These are phyloP conservation scores for Otatea glauca DNA, from an alignment of 176 grass and related monocot species.

Conservation along the genomic window DNA sequence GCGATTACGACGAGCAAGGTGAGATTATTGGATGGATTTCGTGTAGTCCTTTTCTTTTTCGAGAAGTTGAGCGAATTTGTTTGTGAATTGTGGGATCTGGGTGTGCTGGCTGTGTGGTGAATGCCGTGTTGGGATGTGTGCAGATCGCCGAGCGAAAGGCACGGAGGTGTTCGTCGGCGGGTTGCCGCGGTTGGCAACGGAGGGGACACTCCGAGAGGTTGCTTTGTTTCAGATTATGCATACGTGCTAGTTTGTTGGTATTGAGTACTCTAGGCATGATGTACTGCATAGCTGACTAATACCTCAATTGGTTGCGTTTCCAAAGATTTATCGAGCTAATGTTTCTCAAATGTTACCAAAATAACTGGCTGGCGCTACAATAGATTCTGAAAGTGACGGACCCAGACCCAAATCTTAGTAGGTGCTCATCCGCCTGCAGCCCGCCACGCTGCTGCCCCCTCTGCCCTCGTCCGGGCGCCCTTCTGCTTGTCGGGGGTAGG, in stretches of 20 bases:
- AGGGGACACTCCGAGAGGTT: conserved; percentile 66
- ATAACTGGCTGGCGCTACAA: too few species aligned
- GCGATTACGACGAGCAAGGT: conserved; percentile 49
- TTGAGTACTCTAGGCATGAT: not conserved
- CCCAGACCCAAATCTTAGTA: too few species aligned
- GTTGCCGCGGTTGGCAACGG: conserved; percentile 63
- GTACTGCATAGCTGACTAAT: not conserved
- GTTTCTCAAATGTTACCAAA: not conserved
- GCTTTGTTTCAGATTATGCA: conserved; percentile 15
- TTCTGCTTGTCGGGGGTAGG: too few species aligned
- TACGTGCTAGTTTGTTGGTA: not conserved
- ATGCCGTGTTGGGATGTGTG: conserved; percentile 14
- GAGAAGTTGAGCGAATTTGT: not conserved
- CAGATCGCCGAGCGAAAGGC: conserved; percentile 59
- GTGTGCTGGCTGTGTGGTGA: conserved; percentile 2
- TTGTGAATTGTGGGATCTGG: conserved; percentile 16
- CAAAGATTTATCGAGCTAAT: not conserved
- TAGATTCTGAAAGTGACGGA: too few species aligned
- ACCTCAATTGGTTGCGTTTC: not conserved
- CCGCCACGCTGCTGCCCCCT: too few species aligned
- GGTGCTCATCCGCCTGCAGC: too few species aligned
- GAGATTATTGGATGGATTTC: not conserved
- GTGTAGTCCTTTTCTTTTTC: not conserved
- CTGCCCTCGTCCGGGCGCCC: too few species aligned
- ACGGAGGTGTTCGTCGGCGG: conserved; percentile 82